Percentiles rank a stretch among this genome's conserved stretches.
Conservation (phyloP, 768 basidiomycete genomes). For the Tulasnella sp. region DNA sequence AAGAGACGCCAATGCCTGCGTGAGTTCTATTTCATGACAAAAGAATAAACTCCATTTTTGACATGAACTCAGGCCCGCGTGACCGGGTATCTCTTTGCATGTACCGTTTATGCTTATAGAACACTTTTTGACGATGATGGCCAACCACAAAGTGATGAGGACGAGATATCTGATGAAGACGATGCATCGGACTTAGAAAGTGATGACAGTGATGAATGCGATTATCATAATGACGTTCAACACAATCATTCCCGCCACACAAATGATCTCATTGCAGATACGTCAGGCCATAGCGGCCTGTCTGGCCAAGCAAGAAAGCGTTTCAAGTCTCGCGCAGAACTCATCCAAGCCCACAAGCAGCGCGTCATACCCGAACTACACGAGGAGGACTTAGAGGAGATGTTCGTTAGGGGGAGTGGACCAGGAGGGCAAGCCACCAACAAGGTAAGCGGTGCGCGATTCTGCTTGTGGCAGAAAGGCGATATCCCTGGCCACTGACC, state of each 20-base stretch:
- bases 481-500: too few relatives aligned
- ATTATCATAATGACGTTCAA: neutral
- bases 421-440: conserved; percentile 97
- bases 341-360: conserved; percentile 57
- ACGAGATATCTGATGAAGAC: neutral
- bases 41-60: neutral
- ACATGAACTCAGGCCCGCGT: conserved; percentile 4
- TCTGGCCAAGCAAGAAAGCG: neutral
- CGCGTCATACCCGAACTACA: conserved; percentile 55
- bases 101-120: neutral
- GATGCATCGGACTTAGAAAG: conserved; percentile 1
- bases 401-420: conserved; percentile 80
- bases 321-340: conserved; percentile 19
- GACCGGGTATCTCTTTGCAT: neutral
- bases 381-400: conserved; percentile 78
- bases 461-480: too few relatives aligned
- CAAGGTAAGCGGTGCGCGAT: conserved; percentile 36
- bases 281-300: neutral
- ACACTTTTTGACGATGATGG: conserved; percentile 1
- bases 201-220: neutral
- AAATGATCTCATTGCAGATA: neutral
- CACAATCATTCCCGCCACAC: neutral
- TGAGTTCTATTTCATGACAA: neutral
- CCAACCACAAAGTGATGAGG: too few relatives aligned
- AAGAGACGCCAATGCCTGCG: neutral